Evolutionary conservation across 345 rosid genomes (phyloP).

Genomic region (Heritiera littoralis): DNA sequence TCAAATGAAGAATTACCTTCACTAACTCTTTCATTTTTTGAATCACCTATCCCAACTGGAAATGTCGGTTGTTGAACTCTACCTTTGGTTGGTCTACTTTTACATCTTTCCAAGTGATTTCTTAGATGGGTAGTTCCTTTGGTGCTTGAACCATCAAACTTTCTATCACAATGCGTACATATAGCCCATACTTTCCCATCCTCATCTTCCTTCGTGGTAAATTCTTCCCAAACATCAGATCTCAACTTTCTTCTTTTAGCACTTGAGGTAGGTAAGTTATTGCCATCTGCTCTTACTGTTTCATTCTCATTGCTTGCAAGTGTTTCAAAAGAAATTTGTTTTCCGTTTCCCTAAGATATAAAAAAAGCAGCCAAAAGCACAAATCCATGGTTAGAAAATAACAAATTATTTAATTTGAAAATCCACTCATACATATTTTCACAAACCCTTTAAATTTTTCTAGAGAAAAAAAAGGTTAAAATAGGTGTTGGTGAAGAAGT

Average conservation of each 20-base stretch:
- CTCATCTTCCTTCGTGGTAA: not conserved
- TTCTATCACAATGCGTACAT: not conserved
- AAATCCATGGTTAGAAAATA: no score
- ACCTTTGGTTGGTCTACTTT: not conserved
- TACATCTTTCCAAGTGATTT: not conserved
- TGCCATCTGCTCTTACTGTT: not conserved
- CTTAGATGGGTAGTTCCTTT: not conserved
- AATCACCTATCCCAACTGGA: not conserved
- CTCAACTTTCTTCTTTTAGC: not conserved
- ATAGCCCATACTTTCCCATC: not conserved
- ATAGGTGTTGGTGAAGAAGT: no score
- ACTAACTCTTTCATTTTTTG: not conserved
- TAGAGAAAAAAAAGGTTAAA: no score
- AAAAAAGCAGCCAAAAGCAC: not conserved
- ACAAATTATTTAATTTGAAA: no score
- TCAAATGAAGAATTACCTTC: not conserved
- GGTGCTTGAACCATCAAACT: not conserved
- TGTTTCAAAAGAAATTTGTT: not conserved
- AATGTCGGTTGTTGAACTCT: not conserved
- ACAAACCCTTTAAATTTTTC: no score
- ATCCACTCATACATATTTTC: no score
- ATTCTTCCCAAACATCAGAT: not conserved
- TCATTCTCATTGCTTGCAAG: not conserved
- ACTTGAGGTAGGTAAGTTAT: not conserved
- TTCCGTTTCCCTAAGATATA: not conserved